Base-by-base conservation (phyloP, 306 rosid species). In the Vigna nakashimae region DNA sequence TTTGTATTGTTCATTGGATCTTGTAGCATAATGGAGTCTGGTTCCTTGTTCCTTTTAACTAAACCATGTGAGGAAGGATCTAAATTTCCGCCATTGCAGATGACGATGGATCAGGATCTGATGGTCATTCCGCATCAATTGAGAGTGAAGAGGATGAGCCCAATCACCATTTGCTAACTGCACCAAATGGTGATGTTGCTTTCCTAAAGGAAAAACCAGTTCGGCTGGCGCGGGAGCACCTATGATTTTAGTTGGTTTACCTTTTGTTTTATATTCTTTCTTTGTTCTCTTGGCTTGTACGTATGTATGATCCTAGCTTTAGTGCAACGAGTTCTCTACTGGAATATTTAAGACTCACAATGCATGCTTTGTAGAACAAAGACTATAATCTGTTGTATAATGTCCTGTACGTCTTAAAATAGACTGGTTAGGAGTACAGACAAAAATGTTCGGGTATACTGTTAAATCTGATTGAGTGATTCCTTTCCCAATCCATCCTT, bases 91-190 rank as follows among this genome's bases (percentile, higher is more conserved):
- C 18, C 75, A 73, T 80, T 86, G 73, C 89, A 95, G 97, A 87
- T 73, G 98, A 89, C 6, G 98, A 91, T 16, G 88, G 86, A 66
- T 87, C 98, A 42, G 93, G 80, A 82, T 91, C 91, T 50, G 82
- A 73, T 64, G 89, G 84, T 64, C 84, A 88, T 70, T 84, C 92
- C 55, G 72, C 76, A 78, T 79, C 96, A 16, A 63, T 22, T 2
- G 89, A 79, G 58, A 88, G 93, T 71, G 97, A 87, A 69, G 90
- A 80, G 67, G 96, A 92, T 56, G 90, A 84, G 30, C 76, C 90
- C 34, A 77, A 87, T 88, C 96, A 93, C 68, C 91, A 81, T 70
- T 87, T 93, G 67, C 86, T 92, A 69, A 83, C 78, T 28, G 24
- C 80, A 68, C 87, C 94, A 12, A 78, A 67, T 12, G 84, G 88